These are phyloP conservation scores for Collybia sp. DNA, from an alignment of 768 basidiomycete species.

Conservation along the genomic window DNA sequence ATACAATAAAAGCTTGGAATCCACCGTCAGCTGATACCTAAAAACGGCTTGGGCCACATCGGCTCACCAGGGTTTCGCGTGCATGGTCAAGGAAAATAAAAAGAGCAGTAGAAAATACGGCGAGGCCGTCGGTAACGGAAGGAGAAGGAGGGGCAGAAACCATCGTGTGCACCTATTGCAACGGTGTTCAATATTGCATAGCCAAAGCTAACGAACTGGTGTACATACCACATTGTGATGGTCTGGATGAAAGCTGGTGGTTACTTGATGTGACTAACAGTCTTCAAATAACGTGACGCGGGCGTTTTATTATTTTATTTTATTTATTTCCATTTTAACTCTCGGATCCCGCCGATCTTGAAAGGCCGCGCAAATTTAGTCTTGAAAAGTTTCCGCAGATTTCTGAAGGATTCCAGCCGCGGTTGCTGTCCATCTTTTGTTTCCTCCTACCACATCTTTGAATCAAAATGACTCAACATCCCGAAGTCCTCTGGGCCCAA, in stretches of 20 bases:
- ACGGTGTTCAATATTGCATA: neutral
- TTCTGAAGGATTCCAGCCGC: conserved; percentile 14
- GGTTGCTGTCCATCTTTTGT: too few species aligned
- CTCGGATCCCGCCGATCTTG: neutral
- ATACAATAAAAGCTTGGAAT: conserved; percentile 77
- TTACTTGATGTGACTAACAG: too few species aligned
- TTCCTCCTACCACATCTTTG: conserved; percentile 9
- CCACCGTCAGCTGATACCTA: conserved; percentile 2
- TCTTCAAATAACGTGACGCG: too few species aligned
- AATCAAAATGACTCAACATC: conserved; percentile 51
- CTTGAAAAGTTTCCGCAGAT: conserved; percentile 19
- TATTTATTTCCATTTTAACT: conserved; percentile 4
- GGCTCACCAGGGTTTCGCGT: conserved; percentile 80
- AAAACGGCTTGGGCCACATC: neutral
- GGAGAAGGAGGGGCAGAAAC: conserved; percentile 73
- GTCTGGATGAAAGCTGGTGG: neutral
- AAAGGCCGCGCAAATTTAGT: conserved; percentile 44
- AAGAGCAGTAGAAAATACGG: conserved; percentile 79
- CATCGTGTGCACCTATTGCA: conserved; percentile 73
- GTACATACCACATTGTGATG: conserved; percentile 49
- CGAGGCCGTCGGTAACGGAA: conserved; percentile 76
- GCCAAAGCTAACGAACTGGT: neutral
- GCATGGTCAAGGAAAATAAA: conserved; percentile 69
- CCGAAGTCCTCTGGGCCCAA: conserved; percentile 95
- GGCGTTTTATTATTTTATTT: too few species aligned